Base-by-base conservation (phyloP, 1,284 basidiomycete species). In the Trichosporon coremiiforme region DNA sequence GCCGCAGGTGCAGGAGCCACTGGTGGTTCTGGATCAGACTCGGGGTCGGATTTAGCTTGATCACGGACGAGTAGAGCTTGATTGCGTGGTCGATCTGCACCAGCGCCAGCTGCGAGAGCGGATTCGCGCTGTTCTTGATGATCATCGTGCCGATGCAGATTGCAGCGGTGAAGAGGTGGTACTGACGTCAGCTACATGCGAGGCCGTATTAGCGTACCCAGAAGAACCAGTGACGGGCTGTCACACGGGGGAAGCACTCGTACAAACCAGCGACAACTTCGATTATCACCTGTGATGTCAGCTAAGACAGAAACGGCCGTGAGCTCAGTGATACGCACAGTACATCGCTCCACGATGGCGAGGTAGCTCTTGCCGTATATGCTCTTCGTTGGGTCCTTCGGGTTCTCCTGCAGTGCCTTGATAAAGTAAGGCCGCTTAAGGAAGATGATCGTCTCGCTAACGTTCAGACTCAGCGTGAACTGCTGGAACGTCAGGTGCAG, bases 151-250 rank as follows among this genome's bases (percentile, higher is more conserved):
- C 73, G 65, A 77, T 70, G 70, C 77, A 78, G 2, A 79, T 75
- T 8, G 77, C 79, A 1, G 77, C 74, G 4, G 76, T 78, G 71
- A 78, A 79, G 7, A 74, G 71, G 65, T 80, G 78, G 65, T 79
- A 78, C 78, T 76, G 67, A 1, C 5, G 60, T 73, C 10, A 68
- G 70, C 33, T 33, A 1, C 70, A 7, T 1, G 55, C 4, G 25
- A 20, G 9, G 41, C 38, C n/a, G 36, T 7, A 5, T 2, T 20
- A 22, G 47, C 47, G 20, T 25, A 78, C 76, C 76, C 77, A 79
- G 67, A 74, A 76, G 67, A 72, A 77, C 79, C 79, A 80, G 65
- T 79, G 76, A 2, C 79, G 74, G 15, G 74, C 72, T 0, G 74
- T 74, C 10, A 78, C 73, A 0, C 66, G 68, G 0, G 76, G 78